Conservation (phyloP, 2,329 filamentous ascomycete species). For the Calonectria leucothoes region DNA sequence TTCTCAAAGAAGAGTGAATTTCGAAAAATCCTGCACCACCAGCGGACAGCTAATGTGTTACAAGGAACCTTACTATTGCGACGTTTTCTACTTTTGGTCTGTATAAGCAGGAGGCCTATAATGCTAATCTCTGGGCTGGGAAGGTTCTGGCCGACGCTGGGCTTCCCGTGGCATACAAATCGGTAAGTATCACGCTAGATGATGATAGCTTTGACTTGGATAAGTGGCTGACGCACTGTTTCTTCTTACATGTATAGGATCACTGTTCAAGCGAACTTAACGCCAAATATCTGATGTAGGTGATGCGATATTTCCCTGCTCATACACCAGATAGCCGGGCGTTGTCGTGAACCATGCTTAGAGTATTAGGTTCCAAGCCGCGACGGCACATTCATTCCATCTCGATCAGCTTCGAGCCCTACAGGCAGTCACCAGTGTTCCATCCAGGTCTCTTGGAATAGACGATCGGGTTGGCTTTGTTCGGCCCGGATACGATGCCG, state of each 20-base stretch:
- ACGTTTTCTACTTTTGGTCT: slow-evolving; percentile 55
- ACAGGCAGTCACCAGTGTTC: slow-evolving; percentile 54
- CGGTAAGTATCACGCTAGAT: not conserved
- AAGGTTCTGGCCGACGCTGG: slow-evolving; percentile 53
- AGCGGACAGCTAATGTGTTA: slow-evolving; percentile 37
- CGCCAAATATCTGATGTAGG: slow-evolving; percentile 6
- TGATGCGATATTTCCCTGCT: not conserved
- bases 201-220: not conserved
- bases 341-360: not conserved
- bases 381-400: not conserved
- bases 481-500: slow-evolving; percentile 60
- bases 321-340: not conserved
- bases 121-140: slow-evolving; percentile 52
- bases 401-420: not conserved
- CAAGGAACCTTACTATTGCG: slow-evolving; percentile 55
- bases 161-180: slow-evolving; percentile 55
- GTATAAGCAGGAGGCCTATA: slow-evolving; percentile 57
- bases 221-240: not conserved
- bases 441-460: slow-evolving; percentile 56
- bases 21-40: too few species aligned
- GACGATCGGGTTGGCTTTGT: slow-evolving; percentile 57
- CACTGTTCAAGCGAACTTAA: not conserved
- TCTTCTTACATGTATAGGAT: not conserved
- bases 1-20: slow-evolving; percentile 1
- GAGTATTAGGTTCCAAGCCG: not conserved